These are phyloP conservation scores for Singerocomus inundabilis DNA, from an alignment of 1,284 basidiomycete species.

Conservation along the genomic window DNA sequence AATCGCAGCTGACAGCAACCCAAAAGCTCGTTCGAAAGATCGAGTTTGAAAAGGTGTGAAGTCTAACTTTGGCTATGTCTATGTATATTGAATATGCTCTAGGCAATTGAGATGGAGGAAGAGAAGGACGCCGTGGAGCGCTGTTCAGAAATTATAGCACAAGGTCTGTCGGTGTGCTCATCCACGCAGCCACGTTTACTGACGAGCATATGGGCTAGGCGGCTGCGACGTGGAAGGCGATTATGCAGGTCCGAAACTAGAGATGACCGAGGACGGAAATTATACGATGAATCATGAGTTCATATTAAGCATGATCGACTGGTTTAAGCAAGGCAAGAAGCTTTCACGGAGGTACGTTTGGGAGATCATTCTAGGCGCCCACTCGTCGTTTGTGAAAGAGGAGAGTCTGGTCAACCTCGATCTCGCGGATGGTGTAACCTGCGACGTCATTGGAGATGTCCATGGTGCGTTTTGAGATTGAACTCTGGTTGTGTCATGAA, in stretches of 20 bases:
- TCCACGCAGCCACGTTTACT: conserved; percentile 2
- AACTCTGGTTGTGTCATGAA: neutral
- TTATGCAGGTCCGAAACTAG: conserved; percentile 70
- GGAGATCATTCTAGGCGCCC: conserved; percentile 93
- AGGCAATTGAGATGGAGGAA: conserved; percentile 90
- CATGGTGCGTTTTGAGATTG: conserved; percentile 54
- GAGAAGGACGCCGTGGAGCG: conserved; percentile 74
- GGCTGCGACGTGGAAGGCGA: conserved; percentile 69
- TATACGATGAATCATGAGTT: conserved; percentile 78
- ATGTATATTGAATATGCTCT: conserved; percentile 1
- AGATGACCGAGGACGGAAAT: conserved; percentile 54
- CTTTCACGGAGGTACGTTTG: conserved; percentile 87
- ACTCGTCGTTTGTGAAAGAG: conserved; percentile 74
- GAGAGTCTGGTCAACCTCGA: conserved; percentile 80
- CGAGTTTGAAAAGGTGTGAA: conserved; percentile 81
- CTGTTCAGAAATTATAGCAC: conserved; percentile 75
- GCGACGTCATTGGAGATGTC: conserved; percentile 92
- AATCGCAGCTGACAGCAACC: conserved; percentile 82
- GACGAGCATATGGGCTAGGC: conserved; percentile 39
- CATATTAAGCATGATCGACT: conserved; percentile 83
- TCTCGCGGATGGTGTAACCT: conserved; percentile 76
- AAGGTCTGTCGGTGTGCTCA: conserved; percentile 48
- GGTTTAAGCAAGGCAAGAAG: conserved; percentile 90
- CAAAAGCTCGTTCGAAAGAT: conserved; percentile 86
- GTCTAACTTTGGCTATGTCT: neutral